Evolutionary conservation across 1,284 basidiomycete genomes (phyloP).

Genomic region (Pascua sp.): DNA sequence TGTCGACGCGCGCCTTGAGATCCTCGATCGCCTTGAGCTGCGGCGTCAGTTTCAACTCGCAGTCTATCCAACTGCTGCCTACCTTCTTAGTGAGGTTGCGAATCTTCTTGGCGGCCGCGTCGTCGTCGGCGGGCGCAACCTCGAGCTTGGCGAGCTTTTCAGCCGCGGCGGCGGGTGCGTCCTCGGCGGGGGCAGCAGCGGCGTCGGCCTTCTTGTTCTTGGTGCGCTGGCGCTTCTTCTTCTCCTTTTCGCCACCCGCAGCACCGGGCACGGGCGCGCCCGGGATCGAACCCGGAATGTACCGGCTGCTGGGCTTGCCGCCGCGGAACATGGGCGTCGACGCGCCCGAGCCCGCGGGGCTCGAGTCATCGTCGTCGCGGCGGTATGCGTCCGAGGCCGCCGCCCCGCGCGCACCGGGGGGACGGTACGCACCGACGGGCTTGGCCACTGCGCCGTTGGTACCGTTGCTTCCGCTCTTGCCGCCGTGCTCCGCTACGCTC

Average conservation of each 20-base stretch:
- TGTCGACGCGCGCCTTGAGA: conserved; percentile 79
- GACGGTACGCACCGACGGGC: conserved; percentile 77
- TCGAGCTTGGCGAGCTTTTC: conserved; percentile 34
- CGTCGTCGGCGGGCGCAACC: conserved; percentile 56
- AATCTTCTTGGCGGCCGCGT: conserved; percentile 82
- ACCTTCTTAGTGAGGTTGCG: conserved; percentile 75
- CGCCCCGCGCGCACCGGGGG: conserved; percentile 83
- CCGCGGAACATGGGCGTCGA: conserved; percentile 59
- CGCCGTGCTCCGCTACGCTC: conserved; percentile 52
- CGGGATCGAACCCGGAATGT: conserved; percentile 62
- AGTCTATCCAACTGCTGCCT: too few species aligned
- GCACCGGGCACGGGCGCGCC: conserved; percentile 29
- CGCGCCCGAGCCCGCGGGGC: conserved; percentile 46
- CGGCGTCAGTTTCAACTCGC: conserved; percentile 70
- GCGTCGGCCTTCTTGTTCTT: conserved; percentile 55
- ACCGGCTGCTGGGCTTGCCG: conserved; percentile 52
- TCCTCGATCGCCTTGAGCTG: conserved; percentile 94
- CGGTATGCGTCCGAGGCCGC: conserved; percentile 80
- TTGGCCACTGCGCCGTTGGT: conserved; percentile 54
- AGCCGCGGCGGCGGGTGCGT: conserved; percentile 21
- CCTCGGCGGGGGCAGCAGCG: conserved; percentile 8
- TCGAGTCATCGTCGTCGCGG: conserved; percentile 68
- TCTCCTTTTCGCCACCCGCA: conserved; percentile 54
- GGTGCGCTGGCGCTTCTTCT: conserved; percentile 58
- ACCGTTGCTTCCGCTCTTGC: conserved; percentile 33